phyloP scores from a whole-genome alignment of 768 basidiomycete genomes.

The Calocybe indica region DNA sequence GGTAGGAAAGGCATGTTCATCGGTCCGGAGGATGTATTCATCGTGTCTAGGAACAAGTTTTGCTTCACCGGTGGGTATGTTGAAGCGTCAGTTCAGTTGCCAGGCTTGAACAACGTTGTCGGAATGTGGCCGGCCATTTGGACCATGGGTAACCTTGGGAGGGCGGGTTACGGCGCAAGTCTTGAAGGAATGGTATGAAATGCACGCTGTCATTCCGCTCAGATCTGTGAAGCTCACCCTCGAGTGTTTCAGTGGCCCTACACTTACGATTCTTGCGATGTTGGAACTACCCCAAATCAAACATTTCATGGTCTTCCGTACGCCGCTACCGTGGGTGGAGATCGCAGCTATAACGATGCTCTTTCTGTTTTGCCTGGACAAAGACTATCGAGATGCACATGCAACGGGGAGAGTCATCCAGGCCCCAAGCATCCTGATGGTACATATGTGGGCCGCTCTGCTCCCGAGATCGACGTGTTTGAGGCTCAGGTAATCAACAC shows the following conservation, averaged over 20 bases:
- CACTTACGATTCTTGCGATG: constrained; percentile 73
- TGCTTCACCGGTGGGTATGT: constrained; percentile 80
- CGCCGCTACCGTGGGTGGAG: constrained; percentile 55
- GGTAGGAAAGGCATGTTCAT: constrained; percentile 18
- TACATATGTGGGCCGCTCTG: constrained; percentile 67
- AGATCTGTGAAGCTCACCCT: constrained; percentile 4
- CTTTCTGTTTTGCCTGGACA: constrained; percentile 76
- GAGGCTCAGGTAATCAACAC: constrained; percentile 55
- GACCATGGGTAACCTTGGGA: constrained; percentile 62
- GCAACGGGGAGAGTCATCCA: constrained; percentile 71
- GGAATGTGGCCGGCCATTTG: constrained; percentile 77
- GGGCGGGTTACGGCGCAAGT: constrained; percentile 81
- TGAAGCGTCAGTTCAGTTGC: constrained; percentile 54
- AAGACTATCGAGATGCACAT: constrained; percentile 77
- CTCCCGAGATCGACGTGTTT: constrained; percentile 85
- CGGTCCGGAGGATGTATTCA: not conserved
- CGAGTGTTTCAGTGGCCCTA: constrained; percentile 59
- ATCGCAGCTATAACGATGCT: constrained; percentile 25
- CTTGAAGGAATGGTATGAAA: constrained; percentile 69
- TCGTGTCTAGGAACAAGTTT: constrained; percentile 61
- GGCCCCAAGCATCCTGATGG: constrained; percentile 70
- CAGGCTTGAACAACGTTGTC: constrained; percentile 55
- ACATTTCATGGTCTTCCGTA: constrained; percentile 57
- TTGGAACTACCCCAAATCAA: constrained; percentile 78
- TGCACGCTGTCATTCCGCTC: not conserved